A percentile compares a stretch with the other conserved stretches of the same genome.
phyloP scores from a whole-genome alignment of 305 asterid genomes.

The Solanum chacoense region DNA sequence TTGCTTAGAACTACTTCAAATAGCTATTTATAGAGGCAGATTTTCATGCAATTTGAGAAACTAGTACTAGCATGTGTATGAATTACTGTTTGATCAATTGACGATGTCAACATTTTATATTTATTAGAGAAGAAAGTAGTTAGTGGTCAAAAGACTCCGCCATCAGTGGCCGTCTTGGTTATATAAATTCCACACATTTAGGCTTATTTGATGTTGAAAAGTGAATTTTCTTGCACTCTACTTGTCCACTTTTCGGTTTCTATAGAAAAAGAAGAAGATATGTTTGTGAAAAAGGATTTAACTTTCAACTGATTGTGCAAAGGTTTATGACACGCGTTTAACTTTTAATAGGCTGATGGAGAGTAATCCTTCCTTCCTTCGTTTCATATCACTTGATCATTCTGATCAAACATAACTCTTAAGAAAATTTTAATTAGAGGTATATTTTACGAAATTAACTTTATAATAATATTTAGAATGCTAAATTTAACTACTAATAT shows the following conservation, averaged over 20 bases:
- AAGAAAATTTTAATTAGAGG: too few relatives aligned
- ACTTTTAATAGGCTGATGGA: neutral
- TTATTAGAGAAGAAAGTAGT: neutral
- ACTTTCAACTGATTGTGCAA: neutral
- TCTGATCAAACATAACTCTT: too few relatives aligned
- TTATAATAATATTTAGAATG: too few relatives aligned
- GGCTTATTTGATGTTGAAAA: neutral
- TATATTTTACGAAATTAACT: too few relatives aligned
- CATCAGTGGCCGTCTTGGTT: neutral
- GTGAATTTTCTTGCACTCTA: neutral
- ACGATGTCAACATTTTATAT: neutral
- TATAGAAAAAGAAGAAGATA: neutral
- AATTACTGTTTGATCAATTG: neutral
- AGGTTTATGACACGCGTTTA: neutral
- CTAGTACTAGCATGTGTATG: neutral
- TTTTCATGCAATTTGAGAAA: neutral
- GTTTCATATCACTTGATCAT: too few relatives aligned
- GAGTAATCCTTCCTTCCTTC: neutral
- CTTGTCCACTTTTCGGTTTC: neutral
- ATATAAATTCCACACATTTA: neutral
- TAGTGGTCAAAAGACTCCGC: neutral
- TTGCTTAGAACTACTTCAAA: neutral
- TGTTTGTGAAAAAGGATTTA: neutral
- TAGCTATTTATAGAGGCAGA: neutral
- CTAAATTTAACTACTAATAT: too few relatives aligned